phyloP scores from a whole-genome alignment of 345 rosid species.

The Eucalyptus pumila region DNA sequence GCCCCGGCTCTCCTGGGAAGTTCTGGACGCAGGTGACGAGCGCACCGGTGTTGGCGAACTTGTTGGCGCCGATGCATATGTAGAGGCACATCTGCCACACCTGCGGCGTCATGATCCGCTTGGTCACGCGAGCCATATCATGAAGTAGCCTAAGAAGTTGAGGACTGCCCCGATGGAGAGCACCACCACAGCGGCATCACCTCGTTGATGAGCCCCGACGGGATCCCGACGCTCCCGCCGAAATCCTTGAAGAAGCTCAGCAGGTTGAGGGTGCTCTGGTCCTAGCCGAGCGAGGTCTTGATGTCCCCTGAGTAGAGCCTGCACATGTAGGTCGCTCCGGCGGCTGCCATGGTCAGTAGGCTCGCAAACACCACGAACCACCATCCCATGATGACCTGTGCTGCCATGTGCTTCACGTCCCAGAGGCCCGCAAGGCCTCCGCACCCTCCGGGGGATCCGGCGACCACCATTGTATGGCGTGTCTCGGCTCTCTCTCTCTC shows the following conservation, averaged over 20 bases:
- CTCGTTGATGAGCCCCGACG: conserved; percentile 46
- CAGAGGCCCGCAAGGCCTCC: not conserved
- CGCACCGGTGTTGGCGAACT: conserved; percentile 43
- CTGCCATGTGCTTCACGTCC: conserved; percentile 5
- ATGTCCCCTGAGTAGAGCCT: conserved; percentile 29
- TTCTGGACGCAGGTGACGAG: conserved; percentile 51
- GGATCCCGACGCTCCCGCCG: conserved; percentile 35
- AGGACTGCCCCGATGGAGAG: conserved; percentile 21
- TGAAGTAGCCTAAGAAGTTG: conserved; percentile 54
- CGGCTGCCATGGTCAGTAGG: conserved; percentile 31
- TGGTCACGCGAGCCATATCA: conserved; percentile 52
- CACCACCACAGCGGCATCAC: conserved; percentile 47
- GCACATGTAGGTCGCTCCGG: conserved; percentile 60
- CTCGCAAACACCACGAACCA: conserved; percentile 54
- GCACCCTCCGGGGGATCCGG: not conserved
- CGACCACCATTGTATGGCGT: not conserved
- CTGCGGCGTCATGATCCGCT: conserved; percentile 5
- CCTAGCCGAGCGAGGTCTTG: conserved; percentile 25
- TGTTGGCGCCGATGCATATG: conserved; percentile 43
- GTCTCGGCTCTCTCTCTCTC: too few relatives aligned
- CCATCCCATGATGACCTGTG: conserved; percentile 23
- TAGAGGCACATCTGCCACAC: conserved; percentile 64
- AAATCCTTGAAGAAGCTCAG: conserved; percentile 56
- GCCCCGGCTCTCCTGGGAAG: conserved; percentile 48
- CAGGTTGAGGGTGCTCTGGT: conserved; percentile 43